Base-by-base conservation (phyloP, 106 monocot genomes). In the Phalaenopsis equestris region DNA sequence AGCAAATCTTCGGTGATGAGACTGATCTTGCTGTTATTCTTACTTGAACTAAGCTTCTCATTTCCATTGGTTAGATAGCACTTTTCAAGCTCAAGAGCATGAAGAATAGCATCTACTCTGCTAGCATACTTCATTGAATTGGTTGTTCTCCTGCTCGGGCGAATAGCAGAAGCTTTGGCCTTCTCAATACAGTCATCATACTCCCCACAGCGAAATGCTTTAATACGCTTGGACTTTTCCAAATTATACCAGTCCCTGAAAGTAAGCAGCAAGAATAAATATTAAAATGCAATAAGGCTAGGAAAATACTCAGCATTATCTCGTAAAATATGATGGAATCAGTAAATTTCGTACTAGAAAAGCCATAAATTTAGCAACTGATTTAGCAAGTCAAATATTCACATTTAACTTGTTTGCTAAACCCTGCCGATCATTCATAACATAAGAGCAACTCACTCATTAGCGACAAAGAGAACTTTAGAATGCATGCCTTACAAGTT, bases 201-300 rank as follows among this genome's bases (percentile, higher is more conserved):
- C 75, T 95, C 95, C 56, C 95, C 96, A 78, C 96, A 96, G 16
- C 90, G 93, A 85, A 95, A 96, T 88, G 93, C 78, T 86, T 93
- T 96, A 36, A 96, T 82, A 55, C 95, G 92, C 79, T 79, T 92
- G 15, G 95, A 92, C 73, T 89, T 96, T 56, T 88, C 93, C 75
- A 96, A 83, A 79, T 93, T 93, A 78, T 93, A 96, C 91, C 91
- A 96, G 79, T 93, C 93, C 82, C 96, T 96, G 82, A 68, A 73
- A 19, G 56, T 30, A 61, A 61, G 61, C 18, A 61, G 8, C 21
- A 21, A 61, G 19, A 8, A 18, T n/a, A 61, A 61, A n/a, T 61
- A 61, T n/a, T 21, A n/a, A 61, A 61, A 61, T 19, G 10, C 18
- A 61, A 8, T n/a, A 61, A 61, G 61, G 61, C 21, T 7, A 61